Percentiles rank a stretch among this genome's conserved stretches.
These are phyloP conservation scores for Diutina sp. DNA, from an alignment of 1,139 yeast species.

Conservation along the genomic window DNA sequence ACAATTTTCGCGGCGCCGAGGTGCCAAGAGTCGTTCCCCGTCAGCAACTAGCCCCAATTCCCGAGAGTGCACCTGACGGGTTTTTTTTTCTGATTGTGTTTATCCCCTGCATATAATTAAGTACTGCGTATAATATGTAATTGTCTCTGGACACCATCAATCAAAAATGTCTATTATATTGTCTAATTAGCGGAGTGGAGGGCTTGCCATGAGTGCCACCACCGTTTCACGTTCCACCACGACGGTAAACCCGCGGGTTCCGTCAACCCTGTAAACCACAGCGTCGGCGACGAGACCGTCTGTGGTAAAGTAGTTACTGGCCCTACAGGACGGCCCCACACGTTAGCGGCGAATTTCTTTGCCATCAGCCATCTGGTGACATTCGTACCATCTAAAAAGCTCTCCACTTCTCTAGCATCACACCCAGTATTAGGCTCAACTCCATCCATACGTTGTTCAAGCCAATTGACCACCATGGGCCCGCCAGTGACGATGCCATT, in stretches of 20 bases:
- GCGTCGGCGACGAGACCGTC: neutral
- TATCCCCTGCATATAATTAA: too few species aligned
- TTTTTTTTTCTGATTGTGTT: too few species aligned
- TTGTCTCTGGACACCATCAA: too few species aligned
- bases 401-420: neutral
- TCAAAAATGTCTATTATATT: too few species aligned
- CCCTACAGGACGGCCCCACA: neutral
- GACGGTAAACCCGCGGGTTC: neutral
- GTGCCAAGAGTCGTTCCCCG: neutral
- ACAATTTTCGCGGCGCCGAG: neutral
- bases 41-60: neutral
- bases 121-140: too few species aligned
- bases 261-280: neutral
- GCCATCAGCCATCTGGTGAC: neutral
- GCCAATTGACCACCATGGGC: conserved; percentile 20
- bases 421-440: neutral
- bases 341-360: neutral
- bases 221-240: neutral
- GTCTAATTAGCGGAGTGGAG: too few species aligned
- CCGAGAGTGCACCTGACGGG: too few species aligned
- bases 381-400: neutral
- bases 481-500: conserved; percentile 14
- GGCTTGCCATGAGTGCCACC: neutral
- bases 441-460: conserved; percentile 7
- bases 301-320: neutral